Conservation (phyloP, 768 basidiomycete genomes). For the Xanthoconium stramineum region DNA sequence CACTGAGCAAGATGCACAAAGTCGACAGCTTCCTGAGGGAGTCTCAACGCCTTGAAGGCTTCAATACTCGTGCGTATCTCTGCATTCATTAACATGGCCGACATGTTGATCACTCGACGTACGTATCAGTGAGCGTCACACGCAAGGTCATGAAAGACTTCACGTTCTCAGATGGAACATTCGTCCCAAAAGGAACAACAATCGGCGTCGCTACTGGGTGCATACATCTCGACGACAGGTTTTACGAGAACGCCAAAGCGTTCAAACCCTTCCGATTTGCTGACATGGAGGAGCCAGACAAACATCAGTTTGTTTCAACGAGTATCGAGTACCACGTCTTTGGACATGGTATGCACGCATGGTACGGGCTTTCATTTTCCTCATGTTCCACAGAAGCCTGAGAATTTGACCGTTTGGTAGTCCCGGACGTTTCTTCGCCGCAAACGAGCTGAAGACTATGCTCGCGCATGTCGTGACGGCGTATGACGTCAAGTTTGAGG, state of each 20-base stretch:
- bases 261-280: not conserved
- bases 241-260: slow-evolving; percentile 26
- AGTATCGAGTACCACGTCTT: slow-evolving; percentile 31
- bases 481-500: slow-evolving; percentile 8
- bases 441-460: slow-evolving; percentile 3
- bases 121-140: slow-evolving; percentile 24
- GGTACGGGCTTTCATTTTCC: not conserved
- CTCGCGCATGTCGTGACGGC: not conserved
- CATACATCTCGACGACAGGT: slow-evolving; percentile 15
- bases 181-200: slow-evolving; percentile 33
- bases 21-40: slow-evolving; percentile 37
- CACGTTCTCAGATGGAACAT: slow-evolving; percentile 33
- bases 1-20: slow-evolving; percentile 31
- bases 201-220: slow-evolving; percentile 20
- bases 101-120: not conserved
- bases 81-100: slow-evolving; percentile 16
- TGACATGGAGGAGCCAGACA: slow-evolving; percentile 4
- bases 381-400: not conserved
- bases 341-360: slow-evolving; percentile 27
- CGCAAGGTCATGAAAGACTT: slow-evolving; percentile 26
- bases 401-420: not conserved
- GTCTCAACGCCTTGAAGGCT: slow-evolving; percentile 7
- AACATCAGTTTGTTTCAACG: slow-evolving; percentile 32
- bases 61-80: slow-evolving; percentile 17
- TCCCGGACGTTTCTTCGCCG: slow-evolving; percentile 17